phyloP scores from a whole-genome alignment of 306 rosid species.

The Albizia julibrissin region DNA sequence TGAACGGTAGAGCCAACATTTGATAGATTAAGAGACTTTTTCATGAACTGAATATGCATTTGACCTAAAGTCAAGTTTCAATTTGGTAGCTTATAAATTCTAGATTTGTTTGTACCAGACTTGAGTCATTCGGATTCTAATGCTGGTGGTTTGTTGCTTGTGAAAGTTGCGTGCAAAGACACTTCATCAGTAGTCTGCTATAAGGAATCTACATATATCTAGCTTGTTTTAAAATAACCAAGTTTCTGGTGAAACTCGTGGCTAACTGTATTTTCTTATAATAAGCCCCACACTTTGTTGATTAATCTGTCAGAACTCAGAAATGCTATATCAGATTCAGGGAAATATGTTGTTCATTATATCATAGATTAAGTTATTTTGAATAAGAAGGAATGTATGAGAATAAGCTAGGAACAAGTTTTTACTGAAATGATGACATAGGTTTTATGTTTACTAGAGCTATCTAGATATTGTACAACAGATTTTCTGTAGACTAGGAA shows the following conservation, averaged over 20 bases:
- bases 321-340: conserved; percentile 16
- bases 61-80: conserved; percentile 21
- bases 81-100: neutral
- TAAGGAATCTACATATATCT: neutral
- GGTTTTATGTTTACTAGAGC: neutral
- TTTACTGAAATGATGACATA: neutral
- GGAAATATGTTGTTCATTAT: neutral
- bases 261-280: neutral
- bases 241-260: conserved; percentile 11
- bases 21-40: neutral
- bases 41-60: neutral
- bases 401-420: conserved; percentile 5
- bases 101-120: neutral
- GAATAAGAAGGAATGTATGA: neutral
- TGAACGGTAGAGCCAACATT: neutral
- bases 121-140: neutral
- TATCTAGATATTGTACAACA: neutral
- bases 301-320: neutral
- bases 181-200: neutral
- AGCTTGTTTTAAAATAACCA: neutral
- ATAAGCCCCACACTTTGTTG: neutral
- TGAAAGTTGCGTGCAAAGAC: neutral
- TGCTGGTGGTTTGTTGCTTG: conserved; percentile 21
- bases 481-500: neutral
- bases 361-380: conserved; percentile 7